Base-by-base conservation (phyloP, 306 rosid genomes). In the Oemleria cerasiformis region DNA sequence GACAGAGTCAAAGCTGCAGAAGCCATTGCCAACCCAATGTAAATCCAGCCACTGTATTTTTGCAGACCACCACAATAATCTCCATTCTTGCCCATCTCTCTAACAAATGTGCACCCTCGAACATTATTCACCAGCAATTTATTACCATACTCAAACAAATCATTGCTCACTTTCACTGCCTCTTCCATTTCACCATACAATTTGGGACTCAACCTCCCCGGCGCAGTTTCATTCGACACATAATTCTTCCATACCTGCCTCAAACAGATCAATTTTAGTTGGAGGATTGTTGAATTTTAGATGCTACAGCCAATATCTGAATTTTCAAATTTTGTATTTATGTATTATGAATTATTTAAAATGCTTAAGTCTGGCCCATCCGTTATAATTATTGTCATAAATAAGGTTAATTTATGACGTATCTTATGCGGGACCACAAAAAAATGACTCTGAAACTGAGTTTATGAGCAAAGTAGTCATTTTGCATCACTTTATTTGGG, bases 51-150 rank as follows among this genome's bases (percentile, higher is more conserved):
- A 41, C 77, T 79, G 45, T 77, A 54, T 7, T 42, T 61, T 56
- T 59, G 57, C 25, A 88, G 70, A 1, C 55, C 23, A 0, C 80
- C 78, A 65, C 92, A 30, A 30, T 30, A 30, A 30, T 30, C 36
- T 30, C 36, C 36, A 30, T 30, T 30, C 36, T 30, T 30, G 36
- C 36, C 3, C 36, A 30, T 30, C 83, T 68, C 65, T 12, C 65
- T 59, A 25, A 83, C 86, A 53, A 81, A 83, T 16, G 79, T 50
- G 72, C 92, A 85, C 47, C 84, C 82, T 75, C 25, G 63, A 30
- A 88, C 7, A n/a, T 63, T 57, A 21, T 63, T 57, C 23, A 80
- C 75, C 43, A 81, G 43, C 42, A 78, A 54, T 20, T 87, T 87
- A 17, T 78, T 30, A 2, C 36, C 92, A 47, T 83, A 47, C 41